Base-by-base conservation (phyloP, 495 filamentous ascomycete species). In the Penicillium steckii region DNA sequence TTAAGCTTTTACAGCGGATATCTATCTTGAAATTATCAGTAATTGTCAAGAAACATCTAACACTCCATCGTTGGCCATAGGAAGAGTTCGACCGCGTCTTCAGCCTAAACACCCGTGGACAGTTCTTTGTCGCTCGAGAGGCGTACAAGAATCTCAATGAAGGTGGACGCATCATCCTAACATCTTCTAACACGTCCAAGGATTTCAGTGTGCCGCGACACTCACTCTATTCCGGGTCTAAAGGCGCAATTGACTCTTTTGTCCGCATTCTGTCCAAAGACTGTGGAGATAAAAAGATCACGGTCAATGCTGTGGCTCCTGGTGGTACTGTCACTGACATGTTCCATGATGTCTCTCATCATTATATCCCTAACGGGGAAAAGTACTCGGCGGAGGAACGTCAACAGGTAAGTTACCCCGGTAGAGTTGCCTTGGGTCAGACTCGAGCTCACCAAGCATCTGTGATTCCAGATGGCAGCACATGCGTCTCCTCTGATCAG, bases 251-350 rank as follows among this genome's bases (percentile, higher is more conserved):
- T 43, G 78, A 81, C 68, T 78, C 76, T 25, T 80, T 83, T 59
- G 70, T 72, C 12, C 72, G 79, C 56, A 72, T 72, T 59, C 78
- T 81, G 64, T 73, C 80, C 55, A 75, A 80, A 43, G 71, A 80
- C 44, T 61, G 58, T 55, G 74, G 74, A 56, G 56, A 50, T 55
- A 78, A 76, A 69, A 78, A 78, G 67, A 81, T 85, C 57, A 85
- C 81, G 13, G 81, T 85, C 74, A 86, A 86, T 66, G 79, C 74
- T 60, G 73, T 86, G 29, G 83, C 83, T 5, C 83, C 83, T 42
- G 83, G 83, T 45, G 83, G 83, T 50, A 84, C 84, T 71, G 81
- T 84, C 74, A 84, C 81, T 48, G 83, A 86, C 67, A 86, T 86
- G 83, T 85, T 83, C 75, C 80, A 85, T 66, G 76, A 70, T 54